phyloP scores from a whole-genome alignment of 1,284 basidiomycete species.

The Ustilago hordei region DNA sequence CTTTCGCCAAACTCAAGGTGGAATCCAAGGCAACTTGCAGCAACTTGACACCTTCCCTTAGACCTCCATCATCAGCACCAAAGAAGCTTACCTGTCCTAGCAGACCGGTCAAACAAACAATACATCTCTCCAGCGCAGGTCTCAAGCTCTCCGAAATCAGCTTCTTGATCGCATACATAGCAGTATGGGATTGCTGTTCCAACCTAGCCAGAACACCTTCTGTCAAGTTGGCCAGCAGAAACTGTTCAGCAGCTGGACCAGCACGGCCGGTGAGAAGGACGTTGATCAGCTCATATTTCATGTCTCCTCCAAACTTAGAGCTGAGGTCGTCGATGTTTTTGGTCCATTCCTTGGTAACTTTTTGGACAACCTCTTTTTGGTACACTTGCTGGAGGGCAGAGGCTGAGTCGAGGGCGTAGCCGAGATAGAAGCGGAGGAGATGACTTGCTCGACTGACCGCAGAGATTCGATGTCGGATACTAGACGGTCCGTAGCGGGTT shows the following conservation, averaged over 20 bases:
- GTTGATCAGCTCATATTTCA: slow-evolving; percentile 53
- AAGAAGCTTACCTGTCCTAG: slow-evolving; percentile 26
- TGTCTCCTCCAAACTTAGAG: slow-evolving; percentile 51
- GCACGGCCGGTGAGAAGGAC: slow-evolving; percentile 52
- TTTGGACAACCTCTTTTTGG: slow-evolving; percentile 26
- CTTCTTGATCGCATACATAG: slow-evolving; percentile 35
- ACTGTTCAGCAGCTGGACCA: slow-evolving; percentile 54
- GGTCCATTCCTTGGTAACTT: slow-evolving; percentile 51
- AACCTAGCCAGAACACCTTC: slow-evolving; percentile 50
- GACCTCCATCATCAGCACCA: slow-evolving; percentile 2
- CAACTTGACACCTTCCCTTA: slow-evolving; percentile 4
- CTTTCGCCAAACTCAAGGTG: slow-evolving; percentile 27
- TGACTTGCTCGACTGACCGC: slow-evolving; percentile 31
- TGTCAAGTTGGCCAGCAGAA: slow-evolving; percentile 56
- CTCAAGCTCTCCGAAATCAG: slow-evolving; percentile 21
- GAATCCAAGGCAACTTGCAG: slow-evolving; percentile 26
- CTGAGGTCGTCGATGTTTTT: slow-evolving; percentile 43
- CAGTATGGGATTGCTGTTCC: slow-evolving; percentile 34
- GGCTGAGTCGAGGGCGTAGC: slow-evolving; percentile 48
- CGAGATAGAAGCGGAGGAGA: slow-evolving; percentile 46
- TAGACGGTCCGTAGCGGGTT: slow-evolving; percentile 16
- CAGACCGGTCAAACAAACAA: slow-evolving; percentile 25
- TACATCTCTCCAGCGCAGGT: slow-evolving; percentile 36
- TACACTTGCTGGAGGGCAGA: slow-evolving; percentile 37
- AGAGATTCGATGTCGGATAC: slow-evolving; percentile 13